phyloP scores from a whole-genome alignment of 768 basidiomycete species.

The Naganishia antarctica region DNA sequence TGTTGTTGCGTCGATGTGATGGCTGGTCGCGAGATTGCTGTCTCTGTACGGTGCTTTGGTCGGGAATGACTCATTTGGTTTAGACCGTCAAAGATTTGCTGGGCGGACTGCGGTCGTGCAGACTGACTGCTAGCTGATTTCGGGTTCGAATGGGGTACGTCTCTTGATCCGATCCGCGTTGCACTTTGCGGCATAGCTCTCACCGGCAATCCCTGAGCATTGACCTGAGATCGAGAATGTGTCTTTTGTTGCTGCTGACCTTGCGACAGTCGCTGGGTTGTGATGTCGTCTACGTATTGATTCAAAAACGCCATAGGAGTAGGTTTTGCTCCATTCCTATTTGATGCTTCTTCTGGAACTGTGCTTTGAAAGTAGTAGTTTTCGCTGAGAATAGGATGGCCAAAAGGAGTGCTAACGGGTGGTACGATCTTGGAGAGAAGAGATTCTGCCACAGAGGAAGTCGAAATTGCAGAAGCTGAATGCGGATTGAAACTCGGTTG shows the following conservation, averaged over 20 bases:
- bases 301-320: conserved; percentile 10
- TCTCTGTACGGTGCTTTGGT: too few relatives aligned
- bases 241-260: background rate
- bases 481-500: background rate
- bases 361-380: background rate
- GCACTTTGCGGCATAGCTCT: background rate
- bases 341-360: background rate
- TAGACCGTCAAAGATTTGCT: conserved; percentile 2
- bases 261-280: background rate
- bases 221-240: background rate
- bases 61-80: conserved; percentile 5
- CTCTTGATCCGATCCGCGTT: background rate
- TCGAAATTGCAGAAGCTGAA: background rate
- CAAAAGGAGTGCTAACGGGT: conserved; percentile 10
- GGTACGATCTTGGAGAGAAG: conserved; percentile 2
- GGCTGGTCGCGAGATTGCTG: background rate
- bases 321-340: background rate
- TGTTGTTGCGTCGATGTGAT: background rate
- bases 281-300: conserved; percentile 10
- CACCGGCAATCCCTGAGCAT: conserved; percentile 2
- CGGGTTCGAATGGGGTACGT: background rate
- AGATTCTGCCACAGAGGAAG: background rate
- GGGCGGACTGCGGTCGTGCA: background rate
- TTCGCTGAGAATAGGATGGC: conserved; percentile 8
- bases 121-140: background rate